These are phyloP conservation scores for Peronospora destructor DNA, from an alignment of 352 stramenopile genomes.

Conservation along the genomic window DNA sequence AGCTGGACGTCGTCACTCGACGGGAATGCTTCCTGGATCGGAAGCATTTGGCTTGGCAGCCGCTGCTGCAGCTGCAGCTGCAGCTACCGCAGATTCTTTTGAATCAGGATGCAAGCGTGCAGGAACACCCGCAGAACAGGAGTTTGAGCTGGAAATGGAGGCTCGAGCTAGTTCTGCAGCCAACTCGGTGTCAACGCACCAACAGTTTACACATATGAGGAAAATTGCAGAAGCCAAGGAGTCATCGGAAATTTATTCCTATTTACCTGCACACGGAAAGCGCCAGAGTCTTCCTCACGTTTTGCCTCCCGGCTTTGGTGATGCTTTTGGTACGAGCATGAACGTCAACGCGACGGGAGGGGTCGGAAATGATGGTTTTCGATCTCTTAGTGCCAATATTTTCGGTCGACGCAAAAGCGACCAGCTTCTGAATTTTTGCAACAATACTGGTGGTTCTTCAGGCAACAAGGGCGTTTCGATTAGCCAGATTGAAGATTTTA, in stretches of 20 bases:
- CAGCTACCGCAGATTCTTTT: conserved; percentile 2
- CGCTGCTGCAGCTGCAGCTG: conserved; percentile 19
- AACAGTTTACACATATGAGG: conserved; percentile 23
- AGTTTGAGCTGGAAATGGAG: conserved; percentile 33
- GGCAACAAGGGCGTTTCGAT: conserved; percentile 11
- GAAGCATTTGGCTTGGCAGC: conserved; percentile 28
- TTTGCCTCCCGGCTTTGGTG: conserved; percentile 20
- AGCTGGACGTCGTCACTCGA: conserved; percentile 39
- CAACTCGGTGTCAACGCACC: conserved; percentile 8
- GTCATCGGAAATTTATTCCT: conserved; percentile 16
- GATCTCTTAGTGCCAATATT: conserved; percentile 6
- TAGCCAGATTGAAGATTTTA: conserved; percentile 24
- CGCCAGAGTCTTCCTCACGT: conserved; percentile 42
- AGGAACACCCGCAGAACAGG: conserved; percentile 27
- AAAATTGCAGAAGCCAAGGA: conserved; percentile 28
- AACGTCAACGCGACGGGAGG: conserved; percentile 9
- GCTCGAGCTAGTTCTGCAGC: conserved; percentile 13
- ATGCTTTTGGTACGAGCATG: conserved; percentile 12
- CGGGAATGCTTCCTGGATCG: conserved; percentile 35
- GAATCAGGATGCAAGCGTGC: conserved; percentile 13
- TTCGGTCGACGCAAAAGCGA: conserved; percentile 29
- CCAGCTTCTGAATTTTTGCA: conserved; percentile 23
- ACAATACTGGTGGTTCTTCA: conserved; percentile 4
- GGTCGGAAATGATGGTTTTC: conserved; percentile 9
- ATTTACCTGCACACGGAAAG: conserved; percentile 24